Evolutionary conservation across 2,329 filamentous ascomycete species (phyloP).

Genomic region (Fusarium sp.): DNA sequence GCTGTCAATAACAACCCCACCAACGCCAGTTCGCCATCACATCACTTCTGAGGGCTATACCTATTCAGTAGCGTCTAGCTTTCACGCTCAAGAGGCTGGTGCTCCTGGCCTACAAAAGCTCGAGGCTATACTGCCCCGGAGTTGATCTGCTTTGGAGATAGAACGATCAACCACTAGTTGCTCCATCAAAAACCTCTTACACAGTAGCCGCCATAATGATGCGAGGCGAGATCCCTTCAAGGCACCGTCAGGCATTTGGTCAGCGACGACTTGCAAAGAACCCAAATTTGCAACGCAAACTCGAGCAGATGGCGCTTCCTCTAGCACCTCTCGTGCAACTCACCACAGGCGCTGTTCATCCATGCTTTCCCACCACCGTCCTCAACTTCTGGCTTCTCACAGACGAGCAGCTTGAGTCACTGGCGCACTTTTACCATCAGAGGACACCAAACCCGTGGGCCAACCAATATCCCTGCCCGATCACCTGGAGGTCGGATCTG

Average conservation of each 20-base stretch:
- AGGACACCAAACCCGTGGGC: slow-evolving; percentile 64
- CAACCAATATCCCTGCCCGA: slow-evolving; percentile 71
- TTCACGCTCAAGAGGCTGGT: slow-evolving; percentile 7
- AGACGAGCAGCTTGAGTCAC: slow-evolving; percentile 72
- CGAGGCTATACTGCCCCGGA: slow-evolving; percentile 2
- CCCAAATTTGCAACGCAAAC: slow-evolving; percentile 66
- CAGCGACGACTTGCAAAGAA: slow-evolving; percentile 53
- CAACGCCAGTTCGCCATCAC: slow-evolving; percentile 25
- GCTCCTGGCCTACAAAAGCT: slow-evolving; percentile 12
- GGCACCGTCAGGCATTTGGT: slow-evolving; percentile 45
- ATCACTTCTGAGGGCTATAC: slow-evolving; percentile 2
- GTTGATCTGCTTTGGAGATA: neutral
- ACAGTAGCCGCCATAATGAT: slow-evolving; percentile 44
- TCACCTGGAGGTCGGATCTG: slow-evolving; percentile 66
- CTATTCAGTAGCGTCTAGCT: slow-evolving; percentile 14
- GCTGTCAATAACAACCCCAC: slow-evolving; percentile 27
- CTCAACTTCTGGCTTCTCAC: slow-evolving; percentile 79
- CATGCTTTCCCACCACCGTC: slow-evolving; percentile 70
- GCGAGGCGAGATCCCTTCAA: slow-evolving; percentile 47
- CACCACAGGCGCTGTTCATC: slow-evolving; percentile 68
- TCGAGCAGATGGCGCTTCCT: slow-evolving; percentile 70
- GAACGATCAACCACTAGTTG: neutral
- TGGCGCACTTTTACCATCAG: slow-evolving; percentile 80
- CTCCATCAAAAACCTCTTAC: neutral
- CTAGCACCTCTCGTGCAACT: slow-evolving; percentile 74